Base-by-base conservation (phyloP, 1,284 basidiomycete species). In the Athelia psychrophila region DNA sequence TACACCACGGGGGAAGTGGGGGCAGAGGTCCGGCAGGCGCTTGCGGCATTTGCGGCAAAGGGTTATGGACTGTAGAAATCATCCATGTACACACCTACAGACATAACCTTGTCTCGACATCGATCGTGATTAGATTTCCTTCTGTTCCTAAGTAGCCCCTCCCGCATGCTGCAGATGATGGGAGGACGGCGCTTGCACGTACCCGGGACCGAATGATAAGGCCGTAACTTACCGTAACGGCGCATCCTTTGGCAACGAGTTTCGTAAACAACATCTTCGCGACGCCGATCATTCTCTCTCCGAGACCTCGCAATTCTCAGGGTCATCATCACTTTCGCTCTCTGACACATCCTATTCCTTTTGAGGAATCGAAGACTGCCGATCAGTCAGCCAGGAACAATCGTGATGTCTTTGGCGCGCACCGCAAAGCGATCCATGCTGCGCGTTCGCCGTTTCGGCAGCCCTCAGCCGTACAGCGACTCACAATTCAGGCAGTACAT, bases 1-100 rank as follows among this genome's bases (percentile, higher is more conserved):
- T 88, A 88, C 58, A 88, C 86, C 13, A 71, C 73, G 45, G 80
- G 83, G 48, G 74, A 66, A 23, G 63, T 55, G 15, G 69, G 70
- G n/a, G 67, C 8, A 52, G 76, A 73, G 54, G 73, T 67, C 13
- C 64, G 73, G 47, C 60, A 63, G 47, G 67, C 61, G 46, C 61
- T 77, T 22, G 60, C 63, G 45, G 59, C 51, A 55, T 72, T 65
- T 54, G 68, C 67, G 42, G 60, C 45, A 60, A 44, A 36, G 24
- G 38, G 48, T 38, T 22, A 42, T 42, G 38, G 38, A 42, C 38
- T 42, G 16, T n/a, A 42, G n/a, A n/a, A 5, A 5, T 42, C n/a
- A 13, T 30, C 5, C 13, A 30, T 30, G 13, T 13, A 30, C 13
- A 6, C 5, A 13, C 6, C 27, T 30, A 6, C 27, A 30, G 27